phyloP scores from a whole-genome alignment of 352 stramenopile species.

The Phytophthora gonapodyides region DNA sequence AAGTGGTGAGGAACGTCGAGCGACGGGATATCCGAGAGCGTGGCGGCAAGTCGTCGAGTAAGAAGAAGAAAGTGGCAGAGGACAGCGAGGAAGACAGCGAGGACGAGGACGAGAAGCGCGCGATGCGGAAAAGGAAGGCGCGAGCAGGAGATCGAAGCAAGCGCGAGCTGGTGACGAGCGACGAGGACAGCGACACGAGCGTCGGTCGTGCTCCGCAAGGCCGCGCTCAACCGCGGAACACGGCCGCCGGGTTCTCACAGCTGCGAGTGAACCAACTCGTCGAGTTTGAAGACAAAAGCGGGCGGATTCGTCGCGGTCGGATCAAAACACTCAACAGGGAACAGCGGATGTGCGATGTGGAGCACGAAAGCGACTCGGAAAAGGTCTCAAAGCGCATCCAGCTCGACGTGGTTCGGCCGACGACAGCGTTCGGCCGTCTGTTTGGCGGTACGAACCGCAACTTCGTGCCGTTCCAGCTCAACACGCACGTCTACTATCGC shows the following conservation, averaged over 20 bases:
- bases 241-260: conserved; percentile 26
- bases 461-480: conserved; percentile 38
- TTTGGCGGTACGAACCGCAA: conserved; percentile 35
- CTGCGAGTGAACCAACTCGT: conserved; percentile 55
- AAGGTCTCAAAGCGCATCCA: conserved; percentile 53
- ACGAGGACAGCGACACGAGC: conserved; percentile 31
- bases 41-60: conserved; percentile 13
- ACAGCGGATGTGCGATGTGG: conserved; percentile 57
- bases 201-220: conserved; percentile 6
- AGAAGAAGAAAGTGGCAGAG: conserved; percentile 18
- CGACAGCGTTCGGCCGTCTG: conserved; percentile 40
- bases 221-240: conserved; percentile 8
- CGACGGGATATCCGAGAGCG: conserved; percentile 29
- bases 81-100: conserved; percentile 28
- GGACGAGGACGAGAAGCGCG: conserved; percentile 22
- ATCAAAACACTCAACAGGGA: conserved; percentile 51
- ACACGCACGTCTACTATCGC: conserved; percentile 60
- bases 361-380: conserved; percentile 60
- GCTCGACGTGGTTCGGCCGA: conserved; percentile 33
- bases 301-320: conserved; percentile 47
- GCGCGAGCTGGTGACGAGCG: conserved; percentile 40
- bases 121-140: conserved; percentile 34
- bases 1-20: conserved; percentile 38
- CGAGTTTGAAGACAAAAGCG: conserved; percentile 57
- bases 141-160: conserved; percentile 41